Percentiles rank a stretch among this genome's conserved stretches.
Evolutionary conservation across 2,329 filamentous ascomycete genomes (phyloP).

Genomic region (Alternaria panax): DNA sequence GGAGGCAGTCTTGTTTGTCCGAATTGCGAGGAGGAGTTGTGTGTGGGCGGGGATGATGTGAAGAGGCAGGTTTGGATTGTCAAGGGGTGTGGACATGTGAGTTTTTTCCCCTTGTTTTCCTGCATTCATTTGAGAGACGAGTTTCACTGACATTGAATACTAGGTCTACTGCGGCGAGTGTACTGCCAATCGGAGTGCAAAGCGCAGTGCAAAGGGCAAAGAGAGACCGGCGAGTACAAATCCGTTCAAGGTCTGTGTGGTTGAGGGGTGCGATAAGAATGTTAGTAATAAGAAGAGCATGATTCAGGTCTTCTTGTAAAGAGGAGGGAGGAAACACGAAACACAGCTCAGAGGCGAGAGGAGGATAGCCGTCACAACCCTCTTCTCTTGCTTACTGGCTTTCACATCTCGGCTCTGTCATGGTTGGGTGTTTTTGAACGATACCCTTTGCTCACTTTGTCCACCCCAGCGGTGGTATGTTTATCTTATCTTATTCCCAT

Average conservation of each 20-base stretch:
- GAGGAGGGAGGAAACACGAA: neutral
- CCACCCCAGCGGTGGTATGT: neutral
- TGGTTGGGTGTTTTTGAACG: constrained; percentile 16
- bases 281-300: constrained; percentile 44
- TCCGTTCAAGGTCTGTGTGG: constrained; percentile 57
- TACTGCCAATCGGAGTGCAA: constrained; percentile 50
- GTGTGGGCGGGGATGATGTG: constrained; percentile 69
- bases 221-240: constrained; percentile 41
- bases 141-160: no score
- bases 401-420: neutral
- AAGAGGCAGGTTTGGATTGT: constrained; percentile 93
- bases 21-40: constrained; percentile 84
- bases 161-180: constrained; percentile 64
- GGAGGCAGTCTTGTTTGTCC: constrained; percentile 81
- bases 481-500: neutral
- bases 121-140: no score
- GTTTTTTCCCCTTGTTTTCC: no score
- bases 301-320: constrained; percentile 53
- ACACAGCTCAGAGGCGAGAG: no score
- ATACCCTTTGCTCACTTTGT: constrained; percentile 17
- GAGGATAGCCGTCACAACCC: neutral
- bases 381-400: neutral
- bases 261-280: constrained; percentile 53
- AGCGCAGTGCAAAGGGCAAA: constrained; percentile 51
- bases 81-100: constrained; percentile 90